phyloP scores from a whole-genome alignment of 2,329 filamentous ascomycete species.

The Fusarium albosuccineum region DNA sequence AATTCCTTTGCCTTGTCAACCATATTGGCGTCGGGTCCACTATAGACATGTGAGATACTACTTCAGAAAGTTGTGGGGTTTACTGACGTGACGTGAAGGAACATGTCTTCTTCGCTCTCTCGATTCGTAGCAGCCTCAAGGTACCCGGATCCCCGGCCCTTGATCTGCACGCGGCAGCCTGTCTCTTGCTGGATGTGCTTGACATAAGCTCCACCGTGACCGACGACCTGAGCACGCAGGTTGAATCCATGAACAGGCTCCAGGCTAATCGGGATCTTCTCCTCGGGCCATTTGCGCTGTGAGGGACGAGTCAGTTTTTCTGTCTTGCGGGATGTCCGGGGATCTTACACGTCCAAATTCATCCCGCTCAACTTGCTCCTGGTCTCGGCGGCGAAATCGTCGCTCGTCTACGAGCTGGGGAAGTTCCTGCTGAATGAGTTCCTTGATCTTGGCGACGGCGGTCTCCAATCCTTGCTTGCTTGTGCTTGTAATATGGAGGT shows the following conservation, averaged over 20 bases:
- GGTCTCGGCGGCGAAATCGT: conserved; percentile 86
- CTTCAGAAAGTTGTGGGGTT: not conserved
- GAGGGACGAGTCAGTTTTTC: conserved; percentile 27
- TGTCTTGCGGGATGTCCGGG: not conserved
- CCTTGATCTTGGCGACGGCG: conserved; percentile 89
- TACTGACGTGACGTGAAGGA: conserved; percentile 90
- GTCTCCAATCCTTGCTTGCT: conserved; percentile 91
- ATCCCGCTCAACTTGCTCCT: conserved; percentile 86
- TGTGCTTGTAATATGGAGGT: conserved; percentile 94
- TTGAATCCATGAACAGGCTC: conserved; percentile 97
- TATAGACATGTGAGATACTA: conserved; percentile 57
- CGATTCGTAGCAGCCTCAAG: conserved; percentile 88
- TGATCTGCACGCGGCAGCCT: conserved; percentile 96
- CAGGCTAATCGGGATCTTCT: conserved; percentile 90
- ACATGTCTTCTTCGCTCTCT: conserved; percentile 97
- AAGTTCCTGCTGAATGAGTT: conserved; percentile 95
- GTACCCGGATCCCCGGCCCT: conserved; percentile 94
- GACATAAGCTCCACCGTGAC: conserved; percentile 92
- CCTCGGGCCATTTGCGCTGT: conserved; percentile 98
- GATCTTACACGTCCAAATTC: conserved; percentile 88
- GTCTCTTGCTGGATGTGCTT: conserved; percentile 99
- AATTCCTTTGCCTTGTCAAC: conserved; percentile 89
- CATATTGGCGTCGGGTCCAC: conserved; percentile 87
- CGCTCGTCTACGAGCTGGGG: conserved; percentile 96
- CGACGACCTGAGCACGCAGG: conserved; percentile 94